Evolutionary conservation across 2,329 filamentous ascomycete species (phyloP).

Genomic region (Annulohypoxylon truncatum): DNA sequence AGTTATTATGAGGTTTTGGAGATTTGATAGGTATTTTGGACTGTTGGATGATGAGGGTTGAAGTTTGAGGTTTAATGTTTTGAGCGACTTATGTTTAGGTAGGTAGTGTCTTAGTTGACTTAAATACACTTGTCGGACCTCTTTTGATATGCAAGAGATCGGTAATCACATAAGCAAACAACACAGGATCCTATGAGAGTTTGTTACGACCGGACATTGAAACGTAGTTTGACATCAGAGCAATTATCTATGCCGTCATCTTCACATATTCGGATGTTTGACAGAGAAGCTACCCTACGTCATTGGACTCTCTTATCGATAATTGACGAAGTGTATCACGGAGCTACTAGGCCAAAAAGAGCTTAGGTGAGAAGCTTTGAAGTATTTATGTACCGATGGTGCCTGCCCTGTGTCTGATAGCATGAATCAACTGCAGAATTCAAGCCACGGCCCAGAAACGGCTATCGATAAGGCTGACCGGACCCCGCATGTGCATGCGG

Average conservation of each 20-base stretch:
- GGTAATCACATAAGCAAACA: conserved; percentile 2
- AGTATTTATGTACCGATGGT: conserved; percentile 5
- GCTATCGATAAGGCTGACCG: conserved; percentile 30
- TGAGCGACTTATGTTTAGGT: too few relatives aligned
- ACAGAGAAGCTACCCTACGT: conserved; percentile 31
- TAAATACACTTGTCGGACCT: conserved; percentile 29
- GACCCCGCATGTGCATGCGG: conserved; percentile 20
- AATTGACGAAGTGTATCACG: neutral
- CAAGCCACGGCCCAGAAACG: conserved; percentile 11
- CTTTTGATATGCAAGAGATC: conserved; percentile 20
- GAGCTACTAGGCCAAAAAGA: conserved; percentile 21
- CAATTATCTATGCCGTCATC: conserved; percentile 39
- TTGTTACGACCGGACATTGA: conserved; percentile 1
- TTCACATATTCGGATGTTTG: conserved; percentile 24
- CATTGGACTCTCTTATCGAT: conserved; percentile 36
- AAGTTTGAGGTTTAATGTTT: too few relatives aligned
- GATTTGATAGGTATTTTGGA: neutral
- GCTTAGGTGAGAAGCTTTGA: neutral
- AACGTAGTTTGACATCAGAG: conserved; percentile 40
- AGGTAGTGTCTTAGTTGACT: conserved; percentile 9
- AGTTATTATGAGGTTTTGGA: neutral
- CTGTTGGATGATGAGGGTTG: conserved; percentile 10
- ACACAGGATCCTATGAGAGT: neutral
- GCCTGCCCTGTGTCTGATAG: too few relatives aligned
- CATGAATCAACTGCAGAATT: too few relatives aligned